These are phyloP conservation scores for Ophiosphaerella herpotricha DNA, from an alignment of 2,329 filamentous ascomycete genomes.

Conservation along the genomic window DNA sequence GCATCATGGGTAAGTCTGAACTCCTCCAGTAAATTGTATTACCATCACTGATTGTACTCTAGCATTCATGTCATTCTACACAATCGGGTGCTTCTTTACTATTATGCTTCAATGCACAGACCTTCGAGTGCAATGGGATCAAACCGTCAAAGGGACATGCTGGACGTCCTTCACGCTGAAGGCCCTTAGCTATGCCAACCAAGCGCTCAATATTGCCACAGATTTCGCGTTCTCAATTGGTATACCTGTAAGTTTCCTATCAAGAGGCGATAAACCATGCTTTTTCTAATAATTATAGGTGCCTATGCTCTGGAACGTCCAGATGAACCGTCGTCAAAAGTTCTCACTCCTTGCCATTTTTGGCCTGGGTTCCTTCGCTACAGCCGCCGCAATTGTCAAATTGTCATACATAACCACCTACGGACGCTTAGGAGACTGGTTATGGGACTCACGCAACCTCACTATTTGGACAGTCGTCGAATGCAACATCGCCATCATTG, in stretches of 20 bases:
- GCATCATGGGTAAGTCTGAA: slow-evolving; percentile 48
- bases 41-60: neutral
- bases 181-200: slow-evolving; percentile 53
- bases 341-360: slow-evolving; percentile 49
- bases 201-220: slow-evolving; percentile 47
- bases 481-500: slow-evolving; percentile 51
- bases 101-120: slow-evolving; percentile 56
- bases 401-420: slow-evolving; percentile 39
- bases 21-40: neutral
- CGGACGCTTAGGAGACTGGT: slow-evolving; percentile 45
- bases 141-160: slow-evolving; percentile 46
- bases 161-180: slow-evolving; percentile 49
- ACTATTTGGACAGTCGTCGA: slow-evolving; percentile 55
- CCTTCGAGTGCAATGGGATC: slow-evolving; percentile 54
- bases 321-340: slow-evolving; percentile 50
- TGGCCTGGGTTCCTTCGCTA: slow-evolving; percentile 53
- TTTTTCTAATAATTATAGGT: slow-evolving; percentile 13
- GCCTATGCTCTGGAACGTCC: slow-evolving; percentile 37
- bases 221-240: slow-evolving; percentile 51
- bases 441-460: slow-evolving; percentile 52
- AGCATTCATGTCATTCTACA: slow-evolving; percentile 53
- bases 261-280: neutral
- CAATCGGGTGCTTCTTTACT: slow-evolving; percentile 53
- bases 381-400: slow-evolving; percentile 50
- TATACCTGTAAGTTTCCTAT: slow-evolving; percentile 28